Evolutionary conservation across 2,329 filamentous ascomycete species (phyloP).

Genomic region (Epichloe typhina): DNA sequence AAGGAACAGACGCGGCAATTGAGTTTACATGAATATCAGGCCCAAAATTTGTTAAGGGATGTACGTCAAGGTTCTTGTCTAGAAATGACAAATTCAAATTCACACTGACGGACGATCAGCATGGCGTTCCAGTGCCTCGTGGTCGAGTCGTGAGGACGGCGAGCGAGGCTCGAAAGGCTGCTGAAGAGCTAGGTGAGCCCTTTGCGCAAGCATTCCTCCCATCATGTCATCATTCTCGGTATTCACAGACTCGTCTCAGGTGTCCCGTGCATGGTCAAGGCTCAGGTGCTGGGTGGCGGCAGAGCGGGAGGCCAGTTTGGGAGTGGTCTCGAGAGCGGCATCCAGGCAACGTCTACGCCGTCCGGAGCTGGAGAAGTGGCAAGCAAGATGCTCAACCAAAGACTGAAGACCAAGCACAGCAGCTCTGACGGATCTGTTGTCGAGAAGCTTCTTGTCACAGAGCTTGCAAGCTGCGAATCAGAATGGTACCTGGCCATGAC

Average conservation of each 20-base stretch:
- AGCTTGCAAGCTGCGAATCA: conserved; percentile 16
- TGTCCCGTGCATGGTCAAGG: conserved; percentile 13
- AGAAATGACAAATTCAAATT: too few relatives aligned
- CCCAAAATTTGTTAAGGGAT: conserved; percentile 14
- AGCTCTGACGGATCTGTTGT: conserved; percentile 8
- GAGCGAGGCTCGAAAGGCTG: conserved; percentile 10
- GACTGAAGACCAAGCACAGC: not conserved
- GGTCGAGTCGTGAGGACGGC: conserved; percentile 11
- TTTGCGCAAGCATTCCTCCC: not conserved
- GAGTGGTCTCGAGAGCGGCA: conserved; percentile 5
- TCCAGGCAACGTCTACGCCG: conserved; percentile 5
- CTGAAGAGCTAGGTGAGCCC: conserved; percentile 13
- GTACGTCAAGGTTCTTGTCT: conserved; percentile 4
- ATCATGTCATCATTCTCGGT: not conserved
- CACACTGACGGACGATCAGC: conserved; percentile 8
- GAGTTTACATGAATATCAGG: conserved; percentile 17
- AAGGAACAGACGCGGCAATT: conserved; percentile 7
- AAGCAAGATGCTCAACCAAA: conserved; percentile 9
- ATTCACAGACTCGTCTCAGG: conserved; percentile 7
- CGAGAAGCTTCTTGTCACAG: conserved; percentile 23
- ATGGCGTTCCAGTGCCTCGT: conserved; percentile 13
- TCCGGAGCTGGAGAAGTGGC: conserved; percentile 11
- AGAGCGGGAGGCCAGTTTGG: conserved; percentile 6
- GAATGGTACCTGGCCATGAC: conserved; percentile 29
- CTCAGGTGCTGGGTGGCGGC: conserved; percentile 13